A percentile compares a stretch with the other conserved stretches of the same genome.
Conservation (phyloP, 2,329 filamentous ascomycete genomes). For the Mollisiaceae sp. region DNA sequence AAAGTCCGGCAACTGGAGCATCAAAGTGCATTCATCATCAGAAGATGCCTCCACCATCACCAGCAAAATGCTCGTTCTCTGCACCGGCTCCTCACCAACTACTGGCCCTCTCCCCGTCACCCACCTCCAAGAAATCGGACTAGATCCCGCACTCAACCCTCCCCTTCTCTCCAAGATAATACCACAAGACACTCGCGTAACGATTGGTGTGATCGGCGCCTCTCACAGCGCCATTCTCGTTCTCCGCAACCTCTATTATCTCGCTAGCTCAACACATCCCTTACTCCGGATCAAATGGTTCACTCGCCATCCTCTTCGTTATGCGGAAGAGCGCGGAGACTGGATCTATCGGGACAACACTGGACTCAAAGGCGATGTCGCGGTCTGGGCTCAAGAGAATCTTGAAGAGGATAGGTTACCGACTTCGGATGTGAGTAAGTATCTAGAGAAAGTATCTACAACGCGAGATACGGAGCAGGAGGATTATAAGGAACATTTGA, state of each 20-base stretch:
- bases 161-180: constrained; percentile 51
- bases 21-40: constrained; percentile 39
- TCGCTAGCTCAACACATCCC: constrained; percentile 57
- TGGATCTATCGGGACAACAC: constrained; percentile 71
- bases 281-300: constrained; percentile 65
- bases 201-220: constrained; percentile 63
- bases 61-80: constrained; percentile 53
- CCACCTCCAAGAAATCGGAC: constrained; percentile 50
- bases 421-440: constrained; percentile 37
- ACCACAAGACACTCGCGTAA: constrained; percentile 45
- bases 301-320: constrained; percentile 62
- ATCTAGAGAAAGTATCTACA: constrained; percentile 38
- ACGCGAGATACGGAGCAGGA: constrained; percentile 47
- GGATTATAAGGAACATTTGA: constrained; percentile 53
- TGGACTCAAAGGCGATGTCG: constrained; percentile 65
- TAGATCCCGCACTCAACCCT: constrained; percentile 62
- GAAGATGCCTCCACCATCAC: constrained; percentile 21
- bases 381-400: constrained; percentile 62
- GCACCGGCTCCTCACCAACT: constrained; percentile 59
- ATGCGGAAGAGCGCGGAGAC: constrained; percentile 64
- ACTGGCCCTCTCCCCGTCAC: constrained; percentile 49
- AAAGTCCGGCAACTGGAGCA: constrained; percentile 42
- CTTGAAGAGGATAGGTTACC: constrained; percentile 58
- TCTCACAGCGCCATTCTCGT: constrained; percentile 68
- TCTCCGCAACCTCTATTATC: constrained; percentile 62